Percentiles rank a stretch among this genome's conserved stretches.
Conservation (phyloP, 192 early-diverging fungal species). For the Fimicolochytrium jonesii region DNA sequence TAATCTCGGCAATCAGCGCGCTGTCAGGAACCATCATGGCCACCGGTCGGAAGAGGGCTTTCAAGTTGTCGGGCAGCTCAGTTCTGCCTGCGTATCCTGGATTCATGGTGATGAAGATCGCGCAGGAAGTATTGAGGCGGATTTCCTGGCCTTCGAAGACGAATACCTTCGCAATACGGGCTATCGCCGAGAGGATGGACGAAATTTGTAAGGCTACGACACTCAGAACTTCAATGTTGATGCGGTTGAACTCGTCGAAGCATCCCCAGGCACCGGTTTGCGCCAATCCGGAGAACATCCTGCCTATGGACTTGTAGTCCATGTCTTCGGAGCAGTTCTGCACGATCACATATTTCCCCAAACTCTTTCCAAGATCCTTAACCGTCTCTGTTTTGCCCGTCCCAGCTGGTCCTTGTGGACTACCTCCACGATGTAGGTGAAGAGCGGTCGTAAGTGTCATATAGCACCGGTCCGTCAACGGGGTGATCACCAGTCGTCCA, state of each 20-base stretch:
- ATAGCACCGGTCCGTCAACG: conserved; percentile 59
- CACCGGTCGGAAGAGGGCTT: conserved; percentile 53
- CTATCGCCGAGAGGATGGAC: conserved; percentile 49
- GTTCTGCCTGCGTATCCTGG: conserved; percentile 55
- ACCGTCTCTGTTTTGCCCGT: conserved; percentile 66
- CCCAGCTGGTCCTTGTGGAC: conserved; percentile 55
- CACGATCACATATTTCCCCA: conserved; percentile 60
- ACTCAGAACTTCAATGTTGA: conserved; percentile 60
- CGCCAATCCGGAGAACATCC: conserved; percentile 57
- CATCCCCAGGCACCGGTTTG: conserved; percentile 65
- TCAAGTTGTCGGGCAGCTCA: conserved; percentile 59
- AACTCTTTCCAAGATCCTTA: conserved; percentile 55
- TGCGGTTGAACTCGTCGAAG: conserved; percentile 64
- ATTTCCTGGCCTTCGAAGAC: conserved; percentile 62
- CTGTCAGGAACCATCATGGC: conserved; percentile 64
- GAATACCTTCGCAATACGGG: conserved; percentile 42
- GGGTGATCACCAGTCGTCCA: conserved; percentile 57
- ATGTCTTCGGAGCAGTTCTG: conserved; percentile 59
- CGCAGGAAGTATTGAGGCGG: conserved; percentile 42
- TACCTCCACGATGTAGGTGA: conserved; percentile 49
- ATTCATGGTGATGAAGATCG: conserved; percentile 61
- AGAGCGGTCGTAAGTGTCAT: conserved; percentile 59
- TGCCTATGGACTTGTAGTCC: conserved; percentile 59
- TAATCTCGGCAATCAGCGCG: conserved; percentile 61
- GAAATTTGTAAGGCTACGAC: conserved; percentile 59